Percentiles rank a stretch among this genome's conserved stretches.
These are phyloP conservation scores for Starmerella geochares DNA, from an alignment of 805 yeast genomes.

Conservation along the genomic window DNA sequence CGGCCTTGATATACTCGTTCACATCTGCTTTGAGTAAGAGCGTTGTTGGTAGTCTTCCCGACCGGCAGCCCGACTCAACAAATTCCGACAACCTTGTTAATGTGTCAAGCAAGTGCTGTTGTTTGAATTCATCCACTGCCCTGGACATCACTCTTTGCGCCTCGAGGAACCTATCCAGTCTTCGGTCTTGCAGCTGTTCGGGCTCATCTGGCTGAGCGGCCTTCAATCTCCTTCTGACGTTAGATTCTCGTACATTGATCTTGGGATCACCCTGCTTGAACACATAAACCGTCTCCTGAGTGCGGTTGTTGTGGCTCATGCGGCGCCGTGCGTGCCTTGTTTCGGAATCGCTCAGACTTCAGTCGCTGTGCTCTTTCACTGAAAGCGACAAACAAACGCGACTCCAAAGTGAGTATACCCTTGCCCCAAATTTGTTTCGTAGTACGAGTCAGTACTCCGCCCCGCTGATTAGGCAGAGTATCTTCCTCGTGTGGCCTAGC, in stretches of 20 bases:
- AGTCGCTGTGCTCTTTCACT: no score
- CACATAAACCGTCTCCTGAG: constrained; percentile 16
- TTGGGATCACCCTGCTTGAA: constrained; percentile 13
- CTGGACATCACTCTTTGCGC: constrained; percentile 6
- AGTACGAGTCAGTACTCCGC: constrained; percentile 8
- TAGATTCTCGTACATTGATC: not conserved
- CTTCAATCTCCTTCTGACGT: constrained; percentile 8
- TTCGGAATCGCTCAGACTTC: no score
- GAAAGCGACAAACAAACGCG: no score
- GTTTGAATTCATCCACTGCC: not conserved
- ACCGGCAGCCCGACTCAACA: not conserved
- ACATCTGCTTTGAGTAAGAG: constrained; percentile 13
- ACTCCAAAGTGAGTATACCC: not conserved
- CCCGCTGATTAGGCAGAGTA: constrained; percentile 1
- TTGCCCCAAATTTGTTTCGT: no score
- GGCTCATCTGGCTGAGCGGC: not conserved
- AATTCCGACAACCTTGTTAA: constrained; percentile 4
- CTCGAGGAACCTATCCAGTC: constrained; percentile 10
- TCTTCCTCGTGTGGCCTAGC: constrained; percentile 5
- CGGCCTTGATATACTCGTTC: not conserved
- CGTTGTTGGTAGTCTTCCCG: constrained; percentile 6
- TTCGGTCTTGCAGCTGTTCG: not conserved
- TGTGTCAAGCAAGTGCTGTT: not conserved
- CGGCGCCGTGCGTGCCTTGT: no score
- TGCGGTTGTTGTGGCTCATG: not conserved